Conservation (phyloP, 1,284 basidiomycete genomes). For the Albatrellus sp. region DNA sequence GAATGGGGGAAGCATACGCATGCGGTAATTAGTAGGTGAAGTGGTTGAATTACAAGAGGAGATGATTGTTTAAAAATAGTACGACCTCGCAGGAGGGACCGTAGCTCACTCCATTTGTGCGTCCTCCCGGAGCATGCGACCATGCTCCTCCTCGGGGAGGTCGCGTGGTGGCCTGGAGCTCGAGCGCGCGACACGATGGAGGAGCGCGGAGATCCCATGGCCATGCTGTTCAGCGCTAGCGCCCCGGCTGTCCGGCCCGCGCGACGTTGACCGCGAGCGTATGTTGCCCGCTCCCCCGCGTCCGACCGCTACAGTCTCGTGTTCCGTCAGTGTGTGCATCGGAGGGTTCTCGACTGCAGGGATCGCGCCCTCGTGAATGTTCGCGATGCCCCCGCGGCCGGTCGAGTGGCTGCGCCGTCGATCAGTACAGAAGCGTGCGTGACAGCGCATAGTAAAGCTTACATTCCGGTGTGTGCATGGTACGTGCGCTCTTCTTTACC, state of each 20-base stretch:
- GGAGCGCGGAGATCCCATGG: conserved; percentile 3
- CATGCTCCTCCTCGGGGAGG: too few species aligned
- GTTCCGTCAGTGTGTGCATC: conserved; percentile 14
- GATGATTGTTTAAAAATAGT: too few species aligned
- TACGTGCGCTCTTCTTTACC: conserved; percentile 34
- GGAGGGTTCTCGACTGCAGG: conserved; percentile 28
- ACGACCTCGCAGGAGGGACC: too few species aligned
- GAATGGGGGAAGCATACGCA: too few species aligned
- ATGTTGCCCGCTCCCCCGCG: conserved; percentile 69
- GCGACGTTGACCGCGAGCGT: conserved; percentile 31
- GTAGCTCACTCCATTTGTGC: too few species aligned
- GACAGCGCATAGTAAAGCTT: neutral
- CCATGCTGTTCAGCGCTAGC: neutral
- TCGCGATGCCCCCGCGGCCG: conserved; percentile 62
- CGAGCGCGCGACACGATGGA: conserved; percentile 2
- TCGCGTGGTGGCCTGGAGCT: neutral
- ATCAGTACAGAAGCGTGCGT: neutral
- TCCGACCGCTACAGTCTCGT: conserved; percentile 35
- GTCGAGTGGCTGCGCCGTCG: conserved; percentile 40
- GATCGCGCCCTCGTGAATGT: conserved; percentile 28
- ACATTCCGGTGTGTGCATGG: conserved; percentile 10
- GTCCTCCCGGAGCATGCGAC: too few species aligned
- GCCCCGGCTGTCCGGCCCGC: conserved; percentile 16
- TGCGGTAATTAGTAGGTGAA: too few species aligned
- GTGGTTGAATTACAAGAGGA: too few species aligned